Evolutionary conservation across 2,329 filamentous ascomycete genomes (phyloP), one percentile per base, ranked within the genome.

Genomic region (Cercospora brassicicola): DNA sequence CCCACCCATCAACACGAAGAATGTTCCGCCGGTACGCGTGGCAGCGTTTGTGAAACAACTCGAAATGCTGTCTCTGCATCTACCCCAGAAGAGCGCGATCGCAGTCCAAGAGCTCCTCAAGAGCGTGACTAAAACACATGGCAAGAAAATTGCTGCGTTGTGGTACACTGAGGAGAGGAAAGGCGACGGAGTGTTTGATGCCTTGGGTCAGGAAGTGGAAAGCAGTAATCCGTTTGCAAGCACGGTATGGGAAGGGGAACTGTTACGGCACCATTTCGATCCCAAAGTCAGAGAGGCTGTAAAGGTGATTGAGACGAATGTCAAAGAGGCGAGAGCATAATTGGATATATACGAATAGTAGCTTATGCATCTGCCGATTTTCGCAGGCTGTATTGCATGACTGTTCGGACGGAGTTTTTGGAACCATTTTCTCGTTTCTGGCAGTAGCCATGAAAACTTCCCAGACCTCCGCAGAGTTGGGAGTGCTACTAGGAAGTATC

Each of bases 121-220:
- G 62, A 90, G 94, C 73, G 88, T 98, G 1, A 88, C 90, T 0
- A 92, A 91, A 79, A 89, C 90, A 2, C 93, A 99, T 78, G 89
- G 89, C 59, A 90, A 89, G 74, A 96, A 94, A 80, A 87, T 98
- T 53, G 87, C 87, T 42, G 88, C 90, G n/a, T 80, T 99, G 69
- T 99, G 95, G 94, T 89, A 96, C 75, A 96, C 93, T 0, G 94
- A 98, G 78, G 95, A 98, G 82, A 86, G 94, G 60, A 91, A 92
- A 78, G 94, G 94, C 6, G 94, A 98, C 78, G 95, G 95, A 2
- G 87, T 90, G 0, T 98, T 92, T 76, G 91, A 94, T 79, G 85
- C 93, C 0, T 79, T 90, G 53, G 88, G 89, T 55, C 85, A 86
- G 30, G 91, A 90, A 71, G 87, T 96, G 3, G 94, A 97, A 80